A percentile compares a stretch with the other conserved stretches of the same genome.
These are phyloP conservation scores for Tulasnella sp. DNA, from an alignment of 768 basidiomycete genomes.

Conservation along the genomic window DNA sequence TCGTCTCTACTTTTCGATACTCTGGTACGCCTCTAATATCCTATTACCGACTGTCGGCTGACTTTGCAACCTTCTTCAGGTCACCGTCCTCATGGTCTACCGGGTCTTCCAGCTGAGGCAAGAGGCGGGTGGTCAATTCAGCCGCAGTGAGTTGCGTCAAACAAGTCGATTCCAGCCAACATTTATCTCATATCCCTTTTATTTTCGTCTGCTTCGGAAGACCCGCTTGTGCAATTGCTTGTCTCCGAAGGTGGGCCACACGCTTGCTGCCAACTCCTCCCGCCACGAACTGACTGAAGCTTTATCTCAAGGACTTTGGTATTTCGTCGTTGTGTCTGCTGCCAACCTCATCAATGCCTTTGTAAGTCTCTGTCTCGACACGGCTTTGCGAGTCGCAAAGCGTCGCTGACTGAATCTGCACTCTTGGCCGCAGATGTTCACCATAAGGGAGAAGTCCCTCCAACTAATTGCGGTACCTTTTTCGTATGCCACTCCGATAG, in stretches of 20 bases:
- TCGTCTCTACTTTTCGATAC: slow-evolving; percentile 6
- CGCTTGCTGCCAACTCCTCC: neutral
- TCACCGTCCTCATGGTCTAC: neutral
- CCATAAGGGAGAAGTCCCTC: neutral
- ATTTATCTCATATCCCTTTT: too few relatives aligned
- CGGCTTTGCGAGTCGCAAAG: neutral
- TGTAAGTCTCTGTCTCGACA: neutral
- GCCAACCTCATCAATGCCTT: slow-evolving; percentile 53
- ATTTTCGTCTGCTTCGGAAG: too few relatives aligned
- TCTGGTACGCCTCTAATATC: neutral
- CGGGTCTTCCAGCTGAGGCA: neutral
- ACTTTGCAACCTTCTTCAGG: neutral
- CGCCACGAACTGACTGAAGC: neutral
- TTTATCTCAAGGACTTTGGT: slow-evolving; percentile 56
- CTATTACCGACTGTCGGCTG: neutral
- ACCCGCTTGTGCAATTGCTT: slow-evolving; percentile 3
- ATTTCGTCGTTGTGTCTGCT: slow-evolving; percentile 75
- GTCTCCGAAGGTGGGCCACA: neutral
- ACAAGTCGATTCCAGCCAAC: too few relatives aligned
- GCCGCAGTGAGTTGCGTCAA: neutral
- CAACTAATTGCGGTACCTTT: neutral
- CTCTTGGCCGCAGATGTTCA: neutral
- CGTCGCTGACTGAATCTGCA: neutral
- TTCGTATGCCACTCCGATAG: neutral
- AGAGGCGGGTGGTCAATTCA: neutral